Evolutionary conservation across 163 green algal species (phyloP).

Genomic region (Coccomyxa subellipsoidea): DNA sequence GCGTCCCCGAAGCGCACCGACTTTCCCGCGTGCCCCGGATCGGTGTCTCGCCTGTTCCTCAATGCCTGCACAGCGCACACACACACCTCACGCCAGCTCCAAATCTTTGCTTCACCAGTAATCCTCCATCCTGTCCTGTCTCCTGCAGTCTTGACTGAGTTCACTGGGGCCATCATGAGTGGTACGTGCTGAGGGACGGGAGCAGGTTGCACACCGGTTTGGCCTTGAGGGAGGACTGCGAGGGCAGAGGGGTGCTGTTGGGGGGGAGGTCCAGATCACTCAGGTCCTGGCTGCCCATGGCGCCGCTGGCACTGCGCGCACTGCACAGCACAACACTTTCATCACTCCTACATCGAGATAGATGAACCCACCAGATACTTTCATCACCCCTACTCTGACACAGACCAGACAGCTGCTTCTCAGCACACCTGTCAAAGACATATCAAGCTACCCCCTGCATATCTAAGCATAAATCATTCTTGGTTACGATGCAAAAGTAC

Average conservation of each 20-base stretch:
- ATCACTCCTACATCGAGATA: neutral
- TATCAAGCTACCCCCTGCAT: too few relatives aligned
- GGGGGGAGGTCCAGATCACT: neutral
- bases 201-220: neutral
- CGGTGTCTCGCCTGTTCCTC: neutral
- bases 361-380: neutral
- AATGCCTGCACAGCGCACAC: neutral
- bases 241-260: neutral
- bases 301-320: neutral
- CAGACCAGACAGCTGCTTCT: too few relatives aligned
- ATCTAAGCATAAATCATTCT: too few relatives aligned
- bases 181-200: neutral
- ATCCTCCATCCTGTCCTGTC: too few relatives aligned
- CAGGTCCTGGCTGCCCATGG: neutral
- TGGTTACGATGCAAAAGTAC: too few relatives aligned
- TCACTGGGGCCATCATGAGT: too few relatives aligned
- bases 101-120: too few relatives aligned
- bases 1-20: neutral
- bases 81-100: neutral
- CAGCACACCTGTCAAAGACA: too few relatives aligned
- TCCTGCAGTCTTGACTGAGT: too few relatives aligned
- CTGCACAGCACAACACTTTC: neutral
- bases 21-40: neutral
- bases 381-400: neutral
- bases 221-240: neutral